These are phyloP conservation scores for Synchytrium microbalum DNA, from an alignment of 371 early-diverging fungal genomes.

Conservation along the genomic window DNA sequence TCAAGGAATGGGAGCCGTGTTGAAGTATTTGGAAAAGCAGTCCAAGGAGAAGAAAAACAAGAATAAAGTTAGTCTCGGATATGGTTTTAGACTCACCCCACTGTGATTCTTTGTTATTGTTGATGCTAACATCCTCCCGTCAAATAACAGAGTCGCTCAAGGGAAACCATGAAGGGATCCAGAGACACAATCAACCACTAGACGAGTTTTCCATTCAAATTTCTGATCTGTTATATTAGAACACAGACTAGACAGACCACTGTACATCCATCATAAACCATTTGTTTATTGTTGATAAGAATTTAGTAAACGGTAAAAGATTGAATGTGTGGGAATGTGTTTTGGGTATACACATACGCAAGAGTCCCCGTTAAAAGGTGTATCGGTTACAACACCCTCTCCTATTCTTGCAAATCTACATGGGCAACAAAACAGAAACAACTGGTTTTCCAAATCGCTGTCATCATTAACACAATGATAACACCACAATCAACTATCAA, in stretches of 20 bases:
- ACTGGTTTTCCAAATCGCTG: background rate
- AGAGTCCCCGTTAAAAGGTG: slow-evolving; percentile 94
- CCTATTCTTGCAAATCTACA: slow-evolving; percentile 88
- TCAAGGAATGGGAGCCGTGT: slow-evolving; percentile 16
- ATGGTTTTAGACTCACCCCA: slow-evolving; percentile 11
- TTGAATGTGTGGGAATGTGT: background rate
- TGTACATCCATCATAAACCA: too few species aligned
- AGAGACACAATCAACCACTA: too few species aligned
- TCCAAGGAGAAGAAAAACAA: slow-evolving; percentile 10
- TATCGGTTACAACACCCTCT: slow-evolving; percentile 93
- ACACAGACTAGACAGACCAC: too few species aligned
- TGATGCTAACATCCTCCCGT: too few species aligned
- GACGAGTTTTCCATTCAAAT: too few species aligned
- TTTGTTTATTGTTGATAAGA: background rate
- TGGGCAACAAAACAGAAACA: background rate
- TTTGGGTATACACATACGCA: slow-evolving; percentile 40
- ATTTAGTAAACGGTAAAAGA: background rate
- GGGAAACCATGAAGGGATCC: too few species aligned
- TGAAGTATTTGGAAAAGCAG: slow-evolving; percentile 19
- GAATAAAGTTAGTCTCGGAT: background rate
- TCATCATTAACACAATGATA: too few species aligned
- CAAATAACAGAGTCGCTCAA: too few species aligned
- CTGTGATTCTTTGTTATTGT: too few species aligned
- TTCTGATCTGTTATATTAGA: too few species aligned
- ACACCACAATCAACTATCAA: slow-evolving; percentile 94